These are phyloP conservation scores for Penicillium argentinense DNA, from an alignment of 495 filamentous ascomycete species.

Conservation along the genomic window DNA sequence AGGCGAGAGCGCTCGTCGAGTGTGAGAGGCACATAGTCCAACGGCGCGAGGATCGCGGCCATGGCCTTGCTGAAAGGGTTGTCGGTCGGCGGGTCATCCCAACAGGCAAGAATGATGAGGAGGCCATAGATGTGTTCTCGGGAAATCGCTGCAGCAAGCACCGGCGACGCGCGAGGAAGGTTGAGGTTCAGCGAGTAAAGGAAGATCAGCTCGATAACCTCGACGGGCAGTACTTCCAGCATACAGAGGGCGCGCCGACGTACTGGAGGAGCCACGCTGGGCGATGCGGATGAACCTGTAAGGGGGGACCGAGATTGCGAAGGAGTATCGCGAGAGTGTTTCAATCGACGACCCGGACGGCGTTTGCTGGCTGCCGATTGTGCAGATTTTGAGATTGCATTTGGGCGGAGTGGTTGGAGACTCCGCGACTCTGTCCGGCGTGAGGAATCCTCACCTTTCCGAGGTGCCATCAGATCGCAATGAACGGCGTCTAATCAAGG, in stretches of 20 bases:
- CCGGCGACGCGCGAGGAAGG: conserved; percentile 44
- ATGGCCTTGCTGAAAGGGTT: conserved; percentile 16
- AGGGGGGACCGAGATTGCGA: conserved; percentile 3
- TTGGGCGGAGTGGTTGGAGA: not conserved
- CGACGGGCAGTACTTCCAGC: conserved; percentile 52
- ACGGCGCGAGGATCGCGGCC: conserved; percentile 28
- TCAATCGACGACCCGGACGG: conserved; percentile 17
- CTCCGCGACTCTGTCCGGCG: no score
- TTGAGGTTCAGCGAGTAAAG: conserved; percentile 48
- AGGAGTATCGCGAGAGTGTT: conserved; percentile 9
- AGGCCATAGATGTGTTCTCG: conserved; percentile 42
- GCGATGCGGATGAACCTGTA: not conserved
- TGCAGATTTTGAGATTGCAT: conserved; percentile 6
- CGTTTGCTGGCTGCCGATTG: conserved; percentile 6
- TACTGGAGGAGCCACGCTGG: not conserved
- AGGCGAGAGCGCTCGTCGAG: conserved; percentile 23
- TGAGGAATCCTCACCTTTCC: conserved; percentile 1
- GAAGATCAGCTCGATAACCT: conserved; percentile 56
- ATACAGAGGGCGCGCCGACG: conserved; percentile 29
- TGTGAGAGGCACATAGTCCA: conserved; percentile 30
- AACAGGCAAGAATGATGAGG: conserved; percentile 42
- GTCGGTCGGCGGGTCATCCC: conserved; percentile 23
- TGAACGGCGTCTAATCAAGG: no score
- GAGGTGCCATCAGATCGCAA: conserved; percentile 6
- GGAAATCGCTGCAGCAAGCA: conserved; percentile 38